A percentile compares a stretch with the other conserved stretches of the same genome.
These are phyloP conservation scores for Arabidopsis thaliana DNA, from an alignment of 345 rosid species.

Conservation along the genomic window DNA sequence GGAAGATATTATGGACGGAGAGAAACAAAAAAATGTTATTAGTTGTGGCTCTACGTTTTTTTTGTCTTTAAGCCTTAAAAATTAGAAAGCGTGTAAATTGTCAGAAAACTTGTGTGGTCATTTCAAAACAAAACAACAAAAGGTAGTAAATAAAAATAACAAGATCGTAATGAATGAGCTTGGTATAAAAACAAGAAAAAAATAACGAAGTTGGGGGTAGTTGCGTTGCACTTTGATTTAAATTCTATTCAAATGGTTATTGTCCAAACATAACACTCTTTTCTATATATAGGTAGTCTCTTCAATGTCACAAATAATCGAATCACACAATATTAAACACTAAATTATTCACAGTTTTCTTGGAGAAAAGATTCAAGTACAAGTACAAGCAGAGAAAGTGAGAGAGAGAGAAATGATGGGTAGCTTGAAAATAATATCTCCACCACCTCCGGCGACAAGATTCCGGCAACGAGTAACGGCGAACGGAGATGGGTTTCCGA, in stretches of 20 bases:
- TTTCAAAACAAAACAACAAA: constrained; percentile 27
- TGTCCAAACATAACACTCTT: constrained; percentile 16
- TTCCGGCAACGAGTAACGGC: constrained; percentile 31
- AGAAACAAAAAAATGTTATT: not conserved
- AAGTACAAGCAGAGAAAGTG: constrained; percentile 11
- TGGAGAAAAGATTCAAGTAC: constrained; percentile 2
- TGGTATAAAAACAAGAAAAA: not conserved
- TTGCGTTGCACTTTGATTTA: constrained; percentile 16
- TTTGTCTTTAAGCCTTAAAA: constrained; percentile 4
- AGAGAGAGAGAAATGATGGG: constrained; percentile 27
- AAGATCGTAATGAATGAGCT: not conserved
- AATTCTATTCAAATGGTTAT: constrained; percentile 12
- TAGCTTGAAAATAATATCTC: constrained; percentile 38
- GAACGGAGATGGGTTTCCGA: constrained; percentile 60
- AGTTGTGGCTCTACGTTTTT: not conserved
- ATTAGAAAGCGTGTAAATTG: not conserved
- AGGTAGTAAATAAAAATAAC: not conserved
- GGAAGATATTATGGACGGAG: not conserved
- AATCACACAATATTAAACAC: not conserved
- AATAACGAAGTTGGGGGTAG: constrained; percentile 25
- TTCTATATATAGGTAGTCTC: constrained; percentile 28
- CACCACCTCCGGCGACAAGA: constrained; percentile 28
- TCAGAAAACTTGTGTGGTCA: constrained; percentile 38
- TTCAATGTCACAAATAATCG: constrained; percentile 11
- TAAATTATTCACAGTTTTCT: not conserved